phyloP scores from a whole-genome alignment of 257 asterid genomes.

The Paulownia fortunei region DNA sequence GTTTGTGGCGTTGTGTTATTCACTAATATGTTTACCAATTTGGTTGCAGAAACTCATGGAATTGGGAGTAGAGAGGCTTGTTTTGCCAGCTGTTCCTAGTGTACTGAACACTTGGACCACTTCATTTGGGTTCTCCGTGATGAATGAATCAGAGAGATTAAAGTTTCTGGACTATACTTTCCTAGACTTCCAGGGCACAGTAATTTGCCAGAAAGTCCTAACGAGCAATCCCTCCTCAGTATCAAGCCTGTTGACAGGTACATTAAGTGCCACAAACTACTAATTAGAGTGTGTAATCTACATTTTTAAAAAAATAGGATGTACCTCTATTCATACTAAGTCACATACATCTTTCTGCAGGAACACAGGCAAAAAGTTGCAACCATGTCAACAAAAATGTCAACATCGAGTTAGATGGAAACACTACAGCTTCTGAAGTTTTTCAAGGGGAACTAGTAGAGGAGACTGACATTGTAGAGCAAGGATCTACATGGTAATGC shows the following conservation, averaged over 20 bases:
- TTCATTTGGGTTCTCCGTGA: slow-evolving; percentile 74
- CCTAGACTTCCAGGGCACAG: slow-evolving; percentile 82
- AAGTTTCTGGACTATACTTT: slow-evolving; percentile 60
- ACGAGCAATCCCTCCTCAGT: slow-evolving; percentile 26
- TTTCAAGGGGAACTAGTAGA: slow-evolving; percentile 47
- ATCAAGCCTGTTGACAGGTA: slow-evolving; percentile 52
- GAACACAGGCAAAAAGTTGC: slow-evolving; percentile 34
- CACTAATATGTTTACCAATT: slow-evolving; percentile 6
- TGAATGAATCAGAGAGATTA: slow-evolving; percentile 63
- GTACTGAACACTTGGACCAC: slow-evolving; percentile 76
- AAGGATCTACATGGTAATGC: slow-evolving; percentile 54
- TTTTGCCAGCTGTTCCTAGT: slow-evolving; percentile 81
- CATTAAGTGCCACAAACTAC: slow-evolving; percentile 20
- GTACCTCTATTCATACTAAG: not conserved
- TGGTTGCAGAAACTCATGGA: slow-evolving; percentile 64
- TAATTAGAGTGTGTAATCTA: not conserved
- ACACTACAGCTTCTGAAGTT: slow-evolving; percentile 48
- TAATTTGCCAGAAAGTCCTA: slow-evolving; percentile 75
- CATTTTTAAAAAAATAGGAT: not conserved
- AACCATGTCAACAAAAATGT: slow-evolving; percentile 25
- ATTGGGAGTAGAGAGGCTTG: slow-evolving; percentile 84
- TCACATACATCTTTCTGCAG: slow-evolving; percentile 42
- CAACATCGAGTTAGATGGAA: slow-evolving; percentile 41
- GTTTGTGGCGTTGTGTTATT: slow-evolving; percentile 13
- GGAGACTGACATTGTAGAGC: slow-evolving; percentile 42